These are phyloP conservation scores for Collariella sp. DNA, from an alignment of 495 filamentous ascomycete species.

Conservation along the genomic window DNA sequence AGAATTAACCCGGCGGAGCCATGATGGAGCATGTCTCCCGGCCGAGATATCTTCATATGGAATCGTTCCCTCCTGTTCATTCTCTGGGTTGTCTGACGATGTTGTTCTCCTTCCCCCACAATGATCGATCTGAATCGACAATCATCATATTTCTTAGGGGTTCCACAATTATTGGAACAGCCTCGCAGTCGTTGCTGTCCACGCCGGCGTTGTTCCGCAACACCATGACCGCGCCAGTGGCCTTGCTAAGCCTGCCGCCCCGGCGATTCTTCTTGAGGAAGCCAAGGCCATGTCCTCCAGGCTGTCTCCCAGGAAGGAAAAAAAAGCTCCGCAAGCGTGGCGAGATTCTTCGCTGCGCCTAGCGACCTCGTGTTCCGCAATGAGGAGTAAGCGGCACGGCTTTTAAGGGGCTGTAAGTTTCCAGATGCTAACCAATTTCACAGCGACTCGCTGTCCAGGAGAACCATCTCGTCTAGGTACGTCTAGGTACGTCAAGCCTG, in stretches of 20 bases:
- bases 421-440: background rate
- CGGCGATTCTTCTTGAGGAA: conserved; percentile 4
- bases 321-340: conserved; percentile 11
- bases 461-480: no score
- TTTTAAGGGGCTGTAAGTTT: background rate
- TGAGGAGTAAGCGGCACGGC: conserved; percentile 13
- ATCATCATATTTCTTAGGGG: conserved; percentile 11
- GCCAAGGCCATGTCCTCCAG: conserved; percentile 5
- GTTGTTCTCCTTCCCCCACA: background rate
- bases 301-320: background rate
- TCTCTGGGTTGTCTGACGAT: background rate
- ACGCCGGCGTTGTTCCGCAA: background rate
- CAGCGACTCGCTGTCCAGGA: conserved; percentile 38
- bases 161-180: conserved; percentile 3
- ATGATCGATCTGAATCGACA: background rate
- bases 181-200: conserved; percentile 2
- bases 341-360: conserved; percentile 6
- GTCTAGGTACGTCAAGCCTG: conserved; percentile 53
- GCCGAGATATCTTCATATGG: background rate
- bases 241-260: background rate
- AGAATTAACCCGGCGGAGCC: no score
- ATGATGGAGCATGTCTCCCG: no score
- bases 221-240: background rate
- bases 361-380: conserved; percentile 10
- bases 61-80: background rate